These are phyloP conservation scores for Plasmodium ovale DNA, from an alignment of 169 alveolate genomes.

Conservation along the genomic window DNA sequence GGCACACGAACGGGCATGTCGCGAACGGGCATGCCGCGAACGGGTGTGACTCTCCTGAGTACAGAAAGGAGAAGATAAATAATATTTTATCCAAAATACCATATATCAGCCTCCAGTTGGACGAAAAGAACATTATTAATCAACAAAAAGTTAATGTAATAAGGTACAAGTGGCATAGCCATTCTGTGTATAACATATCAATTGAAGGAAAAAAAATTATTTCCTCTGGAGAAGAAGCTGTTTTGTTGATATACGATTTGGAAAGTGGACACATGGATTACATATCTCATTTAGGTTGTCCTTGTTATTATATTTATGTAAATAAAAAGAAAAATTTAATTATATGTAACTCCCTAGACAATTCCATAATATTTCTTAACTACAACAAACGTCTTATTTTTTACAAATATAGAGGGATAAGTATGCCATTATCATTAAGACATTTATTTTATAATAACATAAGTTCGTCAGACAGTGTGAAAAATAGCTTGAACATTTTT, in stretches of 20 bases:
- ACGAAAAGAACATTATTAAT: conserved; percentile 3
- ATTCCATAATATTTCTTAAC: conserved; percentile 9
- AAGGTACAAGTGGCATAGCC: conserved; percentile 64
- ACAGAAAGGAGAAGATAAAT: neutral
- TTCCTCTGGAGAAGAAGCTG: conserved; percentile 63
- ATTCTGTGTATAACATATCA: conserved; percentile 35
- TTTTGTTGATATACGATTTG: conserved; percentile 29
- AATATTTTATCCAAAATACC: neutral
- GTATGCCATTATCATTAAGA: conserved; percentile 42
- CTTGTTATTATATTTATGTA: conserved; percentile 44
- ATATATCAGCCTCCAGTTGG: neutral
- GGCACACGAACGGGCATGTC: neutral
- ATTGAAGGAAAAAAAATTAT: conserved; percentile 17
- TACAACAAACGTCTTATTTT: conserved; percentile 55
- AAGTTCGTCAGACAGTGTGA: neutral
- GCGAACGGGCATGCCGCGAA: neutral
- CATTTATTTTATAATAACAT: conserved; percentile 20
- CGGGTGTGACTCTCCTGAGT: too few relatives aligned
- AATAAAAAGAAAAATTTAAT: conserved; percentile 29
- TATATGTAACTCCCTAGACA: conserved; percentile 33
- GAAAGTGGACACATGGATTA: conserved; percentile 4
- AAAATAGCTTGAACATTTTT: conserved; percentile 22
- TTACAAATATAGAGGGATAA: conserved; percentile 22
- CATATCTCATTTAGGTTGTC: conserved; percentile 55
- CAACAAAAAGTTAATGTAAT: neutral